These are phyloP conservation scores for Beauveria medogensis DNA, from an alignment of 2,329 filamentous ascomycete species.

Conservation along the genomic window DNA sequence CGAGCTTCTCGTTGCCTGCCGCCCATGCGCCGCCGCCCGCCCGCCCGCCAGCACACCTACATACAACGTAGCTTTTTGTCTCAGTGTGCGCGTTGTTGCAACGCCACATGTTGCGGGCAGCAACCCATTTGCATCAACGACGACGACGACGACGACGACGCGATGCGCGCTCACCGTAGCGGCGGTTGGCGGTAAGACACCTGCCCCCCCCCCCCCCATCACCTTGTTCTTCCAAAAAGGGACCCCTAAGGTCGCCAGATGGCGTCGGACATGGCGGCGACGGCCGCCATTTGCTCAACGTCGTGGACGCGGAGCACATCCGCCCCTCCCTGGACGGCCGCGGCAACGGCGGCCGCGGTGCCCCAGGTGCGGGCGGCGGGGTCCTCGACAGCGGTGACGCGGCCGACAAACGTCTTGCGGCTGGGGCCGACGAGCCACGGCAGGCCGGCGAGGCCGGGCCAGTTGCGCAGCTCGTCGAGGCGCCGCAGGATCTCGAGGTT, in stretches of 20 bases:
- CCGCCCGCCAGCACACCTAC: too few species aligned
- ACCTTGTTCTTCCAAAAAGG: too few species aligned
- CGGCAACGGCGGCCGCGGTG: constrained; percentile 80
- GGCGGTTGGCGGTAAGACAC: neutral
- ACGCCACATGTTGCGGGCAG: neutral
- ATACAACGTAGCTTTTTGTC: too few species aligned
- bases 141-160: neutral
- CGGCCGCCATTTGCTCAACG: constrained; percentile 75
- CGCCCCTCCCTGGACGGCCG: constrained; percentile 77
- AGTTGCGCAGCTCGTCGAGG: constrained; percentile 54
- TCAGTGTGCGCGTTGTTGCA: too few species aligned
- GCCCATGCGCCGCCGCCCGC: too few species aligned
- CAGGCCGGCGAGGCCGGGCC: constrained; percentile 57
- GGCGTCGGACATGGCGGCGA: constrained; percentile 84
- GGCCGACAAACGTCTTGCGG: constrained; percentile 82
- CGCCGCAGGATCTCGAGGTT: constrained; percentile 72
- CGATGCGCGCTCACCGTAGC: neutral
- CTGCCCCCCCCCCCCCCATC: neutral
- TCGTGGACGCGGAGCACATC: constrained; percentile 93
- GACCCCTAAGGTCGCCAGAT: constrained; percentile 56
- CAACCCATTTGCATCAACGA: too few species aligned
- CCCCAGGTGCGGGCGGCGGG: constrained; percentile 70
- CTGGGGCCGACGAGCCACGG: constrained; percentile 89
- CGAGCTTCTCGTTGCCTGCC: too few species aligned
- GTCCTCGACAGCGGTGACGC: constrained; percentile 65